phyloP scores from a whole-genome alignment of 2,329 filamentous ascomycete genomes.

The Claviceps monticola region DNA sequence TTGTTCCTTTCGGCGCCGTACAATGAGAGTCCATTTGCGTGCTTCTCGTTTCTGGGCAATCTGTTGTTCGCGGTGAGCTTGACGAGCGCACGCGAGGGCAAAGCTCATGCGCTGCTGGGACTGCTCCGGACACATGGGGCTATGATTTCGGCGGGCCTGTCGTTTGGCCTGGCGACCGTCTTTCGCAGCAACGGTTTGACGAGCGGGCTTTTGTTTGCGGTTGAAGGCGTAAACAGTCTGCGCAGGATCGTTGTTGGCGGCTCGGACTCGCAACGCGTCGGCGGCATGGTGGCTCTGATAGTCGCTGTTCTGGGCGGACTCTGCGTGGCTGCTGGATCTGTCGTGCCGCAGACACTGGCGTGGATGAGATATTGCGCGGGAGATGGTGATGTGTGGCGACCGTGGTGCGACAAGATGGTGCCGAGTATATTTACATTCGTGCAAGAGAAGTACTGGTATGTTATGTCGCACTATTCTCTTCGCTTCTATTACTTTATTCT shows the following conservation, averaged over 20 bases:
- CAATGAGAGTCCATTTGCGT: conserved; percentile 64
- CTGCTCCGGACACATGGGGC: conserved; percentile 27
- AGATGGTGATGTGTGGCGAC: conserved; percentile 25
- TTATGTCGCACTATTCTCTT: neutral
- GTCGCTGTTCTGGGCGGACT: conserved; percentile 53
- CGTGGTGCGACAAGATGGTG: conserved; percentile 61
- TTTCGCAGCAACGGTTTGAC: conserved; percentile 80
- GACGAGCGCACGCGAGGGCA: conserved; percentile 3
- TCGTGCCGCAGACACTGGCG: conserved; percentile 61
- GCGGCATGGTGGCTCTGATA: conserved; percentile 36
- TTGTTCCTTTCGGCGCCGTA: conserved; percentile 83
- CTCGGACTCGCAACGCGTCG: conserved; percentile 14
- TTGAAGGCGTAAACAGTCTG: conserved; percentile 34
- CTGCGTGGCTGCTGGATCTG: conserved; percentile 50
- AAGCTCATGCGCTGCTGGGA: neutral
- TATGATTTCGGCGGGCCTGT: conserved; percentile 47
- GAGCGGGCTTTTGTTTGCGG: conserved; percentile 63
- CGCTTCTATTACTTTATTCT: neutral
- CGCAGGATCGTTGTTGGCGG: conserved; percentile 9
- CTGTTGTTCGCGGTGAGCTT: conserved; percentile 48
- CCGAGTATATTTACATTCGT: conserved; percentile 91
- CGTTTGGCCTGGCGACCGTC: conserved; percentile 58
- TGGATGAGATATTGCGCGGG: conserved; percentile 54
- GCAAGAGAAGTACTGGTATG: conserved; percentile 80
- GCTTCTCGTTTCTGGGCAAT: conserved; percentile 62